Evolutionary conservation across 2,329 filamentous ascomycete species (phyloP).

Genomic region (Trichoderma sp.): DNA sequence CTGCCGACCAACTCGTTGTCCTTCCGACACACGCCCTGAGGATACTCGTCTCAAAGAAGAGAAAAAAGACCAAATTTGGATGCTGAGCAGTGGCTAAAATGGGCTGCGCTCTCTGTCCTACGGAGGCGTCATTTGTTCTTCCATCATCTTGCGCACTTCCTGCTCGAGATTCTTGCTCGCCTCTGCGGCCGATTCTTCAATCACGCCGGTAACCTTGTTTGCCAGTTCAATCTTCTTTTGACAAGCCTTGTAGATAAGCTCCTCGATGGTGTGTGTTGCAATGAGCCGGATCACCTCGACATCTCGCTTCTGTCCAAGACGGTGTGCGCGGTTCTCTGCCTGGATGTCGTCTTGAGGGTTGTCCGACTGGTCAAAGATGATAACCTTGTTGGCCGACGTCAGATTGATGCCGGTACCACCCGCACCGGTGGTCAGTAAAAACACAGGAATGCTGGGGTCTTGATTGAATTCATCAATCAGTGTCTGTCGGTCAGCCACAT

Average conservation of each 20-base stretch:
- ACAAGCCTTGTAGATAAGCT: slow-evolving; percentile 88
- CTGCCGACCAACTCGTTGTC: not conserved
- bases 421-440: slow-evolving; percentile 89
- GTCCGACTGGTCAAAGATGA: slow-evolving; percentile 96
- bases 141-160: slow-evolving; percentile 52
- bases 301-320: slow-evolving; percentile 86
- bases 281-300: slow-evolving; percentile 91
- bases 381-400: slow-evolving; percentile 93
- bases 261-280: slow-evolving; percentile 81
- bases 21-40: not conserved
- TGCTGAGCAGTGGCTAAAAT: not conserved
- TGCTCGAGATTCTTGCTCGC: slow-evolving; percentile 46
- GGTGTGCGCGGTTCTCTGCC: slow-evolving; percentile 94
- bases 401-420: slow-evolving; percentile 98
- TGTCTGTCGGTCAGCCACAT: slow-evolving; percentile 80
- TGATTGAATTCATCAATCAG: slow-evolving; percentile 86
- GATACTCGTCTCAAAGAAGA: not conserved
- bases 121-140: slow-evolving; percentile 46
- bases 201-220: slow-evolving; percentile 55
- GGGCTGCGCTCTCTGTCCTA: slow-evolving; percentile 34
- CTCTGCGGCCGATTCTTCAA: slow-evolving; percentile 38
- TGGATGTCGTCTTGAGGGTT: slow-evolving; percentile 99
- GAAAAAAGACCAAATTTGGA: slow-evolving; percentile 27
- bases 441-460: slow-evolving; percentile 78
- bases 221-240: slow-evolving; percentile 93